phyloP scores from a whole-genome alignment of 345 rosid genomes.

The Boechera stricta region DNA sequence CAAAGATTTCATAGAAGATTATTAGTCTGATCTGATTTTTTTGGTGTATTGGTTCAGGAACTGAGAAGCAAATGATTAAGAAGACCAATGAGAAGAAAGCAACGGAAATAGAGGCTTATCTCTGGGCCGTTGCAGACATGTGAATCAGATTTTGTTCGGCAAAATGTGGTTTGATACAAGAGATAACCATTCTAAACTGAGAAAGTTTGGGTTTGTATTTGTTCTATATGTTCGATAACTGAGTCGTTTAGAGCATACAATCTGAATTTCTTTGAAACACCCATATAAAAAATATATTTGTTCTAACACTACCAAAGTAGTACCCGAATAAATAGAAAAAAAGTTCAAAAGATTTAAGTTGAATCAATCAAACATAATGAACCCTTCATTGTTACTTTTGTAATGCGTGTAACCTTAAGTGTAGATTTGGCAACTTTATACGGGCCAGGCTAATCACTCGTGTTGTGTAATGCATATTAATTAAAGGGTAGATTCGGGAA shows the following conservation, averaged over 20 bases:
- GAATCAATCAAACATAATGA: background rate
- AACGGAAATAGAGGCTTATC: slow-evolving; percentile 86
- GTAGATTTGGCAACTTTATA: background rate
- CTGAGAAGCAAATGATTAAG: slow-evolving; percentile 71
- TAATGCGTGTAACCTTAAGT: background rate
- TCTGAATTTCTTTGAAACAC: too few relatives aligned
- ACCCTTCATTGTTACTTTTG: background rate
- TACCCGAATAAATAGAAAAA: background rate
- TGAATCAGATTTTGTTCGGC: slow-evolving; percentile 36
- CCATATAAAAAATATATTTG: too few relatives aligned
- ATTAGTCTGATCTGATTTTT: background rate
- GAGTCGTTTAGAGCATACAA: background rate
- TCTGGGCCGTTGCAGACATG: slow-evolving; percentile 96
- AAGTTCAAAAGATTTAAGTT: background rate
- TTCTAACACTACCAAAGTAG: background rate
- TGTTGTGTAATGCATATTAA: too few relatives aligned
- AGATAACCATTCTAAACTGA: slow-evolving; percentile 3
- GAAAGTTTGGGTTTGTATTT: background rate
- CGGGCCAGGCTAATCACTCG: background rate
- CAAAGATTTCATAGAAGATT: background rate
- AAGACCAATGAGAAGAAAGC: slow-evolving; percentile 78
- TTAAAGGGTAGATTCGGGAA: too few relatives aligned
- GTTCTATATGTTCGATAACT: background rate
- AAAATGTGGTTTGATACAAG: slow-evolving; percentile 19
- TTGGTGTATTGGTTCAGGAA: slow-evolving; percentile 52